phyloP scores from a whole-genome alignment of 345 rosid genomes.

The Gossypium raimondii region DNA sequence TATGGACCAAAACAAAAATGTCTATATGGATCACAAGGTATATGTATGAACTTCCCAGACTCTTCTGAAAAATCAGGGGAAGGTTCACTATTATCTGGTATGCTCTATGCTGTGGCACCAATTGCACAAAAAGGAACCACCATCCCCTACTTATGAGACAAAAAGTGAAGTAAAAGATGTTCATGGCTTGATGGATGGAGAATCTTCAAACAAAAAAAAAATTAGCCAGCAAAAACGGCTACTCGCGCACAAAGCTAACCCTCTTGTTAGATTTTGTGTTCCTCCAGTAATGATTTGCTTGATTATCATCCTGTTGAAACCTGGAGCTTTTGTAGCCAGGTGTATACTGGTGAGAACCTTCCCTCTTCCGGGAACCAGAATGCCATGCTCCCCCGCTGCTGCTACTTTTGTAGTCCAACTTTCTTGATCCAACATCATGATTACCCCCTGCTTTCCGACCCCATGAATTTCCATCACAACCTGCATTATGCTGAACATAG shows the following conservation, averaged over 20 bases:
- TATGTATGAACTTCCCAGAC: neutral
- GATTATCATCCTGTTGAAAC: slow-evolving; percentile 32
- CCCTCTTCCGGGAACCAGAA: slow-evolving; percentile 40
- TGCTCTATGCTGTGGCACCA: neutral
- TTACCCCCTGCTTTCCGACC: slow-evolving; percentile 27
- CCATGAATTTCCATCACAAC: slow-evolving; percentile 23
- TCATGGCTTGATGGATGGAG: too few relatives aligned
- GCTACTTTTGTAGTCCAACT: slow-evolving; percentile 27
- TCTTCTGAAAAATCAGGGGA: neutral
- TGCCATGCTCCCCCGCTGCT: slow-evolving; percentile 40
- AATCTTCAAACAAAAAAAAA: neutral
- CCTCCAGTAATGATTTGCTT: slow-evolving; percentile 26
- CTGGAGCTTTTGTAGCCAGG: slow-evolving; percentile 36
- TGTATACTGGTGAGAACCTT: slow-evolving; percentile 32
- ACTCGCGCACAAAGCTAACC: slow-evolving; percentile 36
- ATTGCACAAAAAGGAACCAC: neutral
- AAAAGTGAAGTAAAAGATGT: neutral
- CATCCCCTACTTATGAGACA: neutral
- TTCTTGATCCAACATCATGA: slow-evolving; percentile 19
- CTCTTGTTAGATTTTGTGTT: slow-evolving; percentile 34
- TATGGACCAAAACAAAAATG: neutral
- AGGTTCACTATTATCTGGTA: neutral
- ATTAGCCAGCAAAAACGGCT: neutral
- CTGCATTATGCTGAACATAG: slow-evolving; percentile 14
- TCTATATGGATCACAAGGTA: neutral